Base-by-base conservation (phyloP, 331 rosid species). In the Arachis monticola region DNA sequence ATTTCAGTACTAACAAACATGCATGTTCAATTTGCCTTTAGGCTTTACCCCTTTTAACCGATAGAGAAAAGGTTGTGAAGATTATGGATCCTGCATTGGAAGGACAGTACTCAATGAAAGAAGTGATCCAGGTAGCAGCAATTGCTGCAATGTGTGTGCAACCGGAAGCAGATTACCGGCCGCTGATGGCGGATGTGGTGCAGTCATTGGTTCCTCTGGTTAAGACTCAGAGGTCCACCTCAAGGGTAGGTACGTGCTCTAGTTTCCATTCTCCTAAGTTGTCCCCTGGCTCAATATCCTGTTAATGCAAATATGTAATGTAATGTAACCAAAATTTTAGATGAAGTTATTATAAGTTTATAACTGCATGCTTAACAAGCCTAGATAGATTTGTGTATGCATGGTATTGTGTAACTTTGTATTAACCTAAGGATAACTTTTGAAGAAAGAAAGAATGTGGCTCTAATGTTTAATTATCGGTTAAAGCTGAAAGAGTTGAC, bases 71-170 rank as follows among this genome's bases (percentile, higher is more conserved):
- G 74, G 97, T 94, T 64, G 83, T 85, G 61, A 83, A 86, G 73
- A 94, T 92, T 41, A 90, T 92, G 97, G 99, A 94, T 85, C 96
- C 93, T 66, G 77, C 92, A 52, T 68, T 94, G 74, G 97, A 92
- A 81, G 97, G 96, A 64, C 97, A 87, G 69, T 87, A 92, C 85
- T 86, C 91, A 10, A 87, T 92, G 97, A 94, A 94, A 85, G 99
- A 92, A 67, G 96, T 87, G 48, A 83, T 94, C 83, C 97, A 94
- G 84, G 96, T 94, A 41, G 97, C 99, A 1, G 99, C 99, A 32
- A 92, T 94, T 72, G 97, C 99, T 27, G 87, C 96, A 31, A 86
- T 92, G 99, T 94, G 99, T 47, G 97, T 94, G 59, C 99, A 94
- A 67, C 97, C 96, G 0, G 99, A 92, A 84, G 93, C 96, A 8